Conservation (phyloP, 2,329 filamentous ascomycete species). For the Sordariomycetes sp. region DNA sequence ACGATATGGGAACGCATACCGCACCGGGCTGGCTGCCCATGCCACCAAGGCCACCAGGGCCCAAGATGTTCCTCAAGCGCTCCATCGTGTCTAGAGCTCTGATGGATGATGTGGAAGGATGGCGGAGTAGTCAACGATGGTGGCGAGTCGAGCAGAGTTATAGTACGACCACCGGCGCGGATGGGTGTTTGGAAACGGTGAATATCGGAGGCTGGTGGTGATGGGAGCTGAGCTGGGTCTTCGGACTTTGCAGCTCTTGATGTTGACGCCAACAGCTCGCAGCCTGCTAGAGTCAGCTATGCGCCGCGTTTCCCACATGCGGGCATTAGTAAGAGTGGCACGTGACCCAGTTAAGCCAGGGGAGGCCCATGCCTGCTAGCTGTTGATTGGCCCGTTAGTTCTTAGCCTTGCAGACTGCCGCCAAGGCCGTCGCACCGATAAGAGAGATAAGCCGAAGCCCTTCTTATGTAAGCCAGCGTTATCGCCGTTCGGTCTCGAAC, state of each 20-base stretch:
- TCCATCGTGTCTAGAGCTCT: conserved; percentile 50
- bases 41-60: conserved; percentile 53
- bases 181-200: not conserved
- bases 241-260: conserved; percentile 5
- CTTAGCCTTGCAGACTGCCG: not conserved
- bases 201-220: not conserved
- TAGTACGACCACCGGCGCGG: not conserved
- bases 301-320: not conserved
- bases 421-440: not conserved
- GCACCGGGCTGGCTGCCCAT: conserved; percentile 30
- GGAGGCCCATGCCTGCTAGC: not conserved
- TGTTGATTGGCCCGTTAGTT: not conserved
- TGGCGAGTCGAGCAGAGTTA: not conserved
- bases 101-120: not conserved
- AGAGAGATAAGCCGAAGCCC: not conserved
- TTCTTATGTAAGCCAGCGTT: not conserved
- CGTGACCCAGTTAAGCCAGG: not conserved
- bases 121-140: not conserved
- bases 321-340: not conserved
- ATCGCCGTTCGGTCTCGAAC: not conserved
- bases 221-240: not conserved
- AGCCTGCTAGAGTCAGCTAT: conserved; percentile 10
- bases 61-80: conserved; percentile 79
- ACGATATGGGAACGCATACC: conserved; percentile 2
- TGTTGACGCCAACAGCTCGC: conserved; percentile 20